These are phyloP conservation scores for Penicillium sp. DNA, from an alignment of 2,329 filamentous ascomycete genomes.

Conservation along the genomic window DNA sequence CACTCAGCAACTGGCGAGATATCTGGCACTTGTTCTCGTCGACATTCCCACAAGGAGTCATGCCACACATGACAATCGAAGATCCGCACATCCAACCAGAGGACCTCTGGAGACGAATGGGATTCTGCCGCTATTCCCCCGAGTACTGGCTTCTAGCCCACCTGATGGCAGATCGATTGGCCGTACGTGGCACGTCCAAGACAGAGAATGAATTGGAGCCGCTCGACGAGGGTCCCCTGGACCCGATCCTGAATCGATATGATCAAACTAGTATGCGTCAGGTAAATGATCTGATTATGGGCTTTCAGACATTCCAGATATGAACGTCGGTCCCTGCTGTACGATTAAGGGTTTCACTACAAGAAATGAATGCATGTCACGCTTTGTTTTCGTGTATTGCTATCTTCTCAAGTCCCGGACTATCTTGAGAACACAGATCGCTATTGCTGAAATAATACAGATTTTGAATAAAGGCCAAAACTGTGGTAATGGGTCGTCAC, in stretches of 20 bases:
- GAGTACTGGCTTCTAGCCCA: slow-evolving; percentile 39
- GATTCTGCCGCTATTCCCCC: slow-evolving; percentile 31
- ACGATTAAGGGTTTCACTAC: neutral
- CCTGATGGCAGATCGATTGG: slow-evolving; percentile 29
- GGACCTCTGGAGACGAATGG: slow-evolving; percentile 35
- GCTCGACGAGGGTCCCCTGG: slow-evolving; percentile 11
- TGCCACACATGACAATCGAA: slow-evolving; percentile 11
- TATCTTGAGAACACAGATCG: slow-evolving; percentile 3
- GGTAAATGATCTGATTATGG: slow-evolving; percentile 38
- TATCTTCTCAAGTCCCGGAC: neutral
- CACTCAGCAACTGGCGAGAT: slow-evolving; percentile 21
- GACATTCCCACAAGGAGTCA: neutral
- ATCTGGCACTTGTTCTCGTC: slow-evolving; percentile 20
- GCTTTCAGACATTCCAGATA: slow-evolving; percentile 33
- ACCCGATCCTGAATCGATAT: slow-evolving; percentile 35
- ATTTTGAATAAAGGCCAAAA: neutral
- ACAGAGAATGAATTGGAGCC: slow-evolving; percentile 1
- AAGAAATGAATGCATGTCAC: neutral
- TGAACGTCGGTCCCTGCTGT: neutral
- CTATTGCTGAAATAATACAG: slow-evolving; percentile 1
- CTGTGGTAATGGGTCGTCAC: neutral
- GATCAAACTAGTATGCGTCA: slow-evolving; percentile 43
- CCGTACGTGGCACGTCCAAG: slow-evolving; percentile 4
- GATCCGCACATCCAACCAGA: slow-evolving; percentile 14
- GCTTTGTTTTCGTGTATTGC: neutral